phyloP scores from a whole-genome alignment of 2,329 filamentous ascomycete species.

The Fusarium azukiicola region DNA sequence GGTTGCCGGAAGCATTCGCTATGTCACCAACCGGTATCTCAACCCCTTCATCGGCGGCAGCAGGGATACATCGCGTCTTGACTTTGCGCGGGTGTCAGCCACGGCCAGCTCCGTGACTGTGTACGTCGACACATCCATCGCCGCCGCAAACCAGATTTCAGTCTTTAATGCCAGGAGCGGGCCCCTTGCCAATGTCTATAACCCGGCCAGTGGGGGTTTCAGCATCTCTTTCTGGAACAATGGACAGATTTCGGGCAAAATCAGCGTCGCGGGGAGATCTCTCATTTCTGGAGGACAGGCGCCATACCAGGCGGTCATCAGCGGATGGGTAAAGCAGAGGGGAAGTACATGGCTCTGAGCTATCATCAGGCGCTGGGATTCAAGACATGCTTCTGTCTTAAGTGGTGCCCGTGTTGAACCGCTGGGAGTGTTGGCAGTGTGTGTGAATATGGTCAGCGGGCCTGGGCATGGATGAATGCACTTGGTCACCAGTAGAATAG shows the following conservation, averaged over 20 bases:
- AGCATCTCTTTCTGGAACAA: slow-evolving; percentile 20
- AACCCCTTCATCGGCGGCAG: slow-evolving; percentile 27
- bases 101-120: slow-evolving; percentile 23
- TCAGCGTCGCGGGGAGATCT: slow-evolving; percentile 12
- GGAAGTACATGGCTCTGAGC: slow-evolving; percentile 15
- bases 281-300: slow-evolving; percentile 12
- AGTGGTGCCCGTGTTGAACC: no score
- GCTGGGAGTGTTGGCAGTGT: no score
- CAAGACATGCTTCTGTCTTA: no score
- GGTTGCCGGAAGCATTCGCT: slow-evolving; percentile 32
- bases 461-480: no score
- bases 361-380: neutral
- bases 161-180: slow-evolving; percentile 28
- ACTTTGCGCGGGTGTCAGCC: slow-evolving; percentile 27
- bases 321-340: slow-evolving; percentile 25
- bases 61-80: slow-evolving; percentile 13
- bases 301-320: slow-evolving; percentile 23
- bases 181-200: slow-evolving; percentile 15
- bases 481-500: no score
- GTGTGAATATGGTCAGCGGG: no score
- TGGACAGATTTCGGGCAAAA: slow-evolving; percentile 25
- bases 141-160: slow-evolving; percentile 15
- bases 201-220: slow-evolving; percentile 23
- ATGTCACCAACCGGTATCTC: slow-evolving; percentile 32
- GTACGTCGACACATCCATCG: slow-evolving; percentile 16